Evolutionary conservation across 2,329 filamentous ascomycete species (phyloP), one percentile per base, ranked within the genome.

Genomic region (Cladobotryum protrusum): DNA sequence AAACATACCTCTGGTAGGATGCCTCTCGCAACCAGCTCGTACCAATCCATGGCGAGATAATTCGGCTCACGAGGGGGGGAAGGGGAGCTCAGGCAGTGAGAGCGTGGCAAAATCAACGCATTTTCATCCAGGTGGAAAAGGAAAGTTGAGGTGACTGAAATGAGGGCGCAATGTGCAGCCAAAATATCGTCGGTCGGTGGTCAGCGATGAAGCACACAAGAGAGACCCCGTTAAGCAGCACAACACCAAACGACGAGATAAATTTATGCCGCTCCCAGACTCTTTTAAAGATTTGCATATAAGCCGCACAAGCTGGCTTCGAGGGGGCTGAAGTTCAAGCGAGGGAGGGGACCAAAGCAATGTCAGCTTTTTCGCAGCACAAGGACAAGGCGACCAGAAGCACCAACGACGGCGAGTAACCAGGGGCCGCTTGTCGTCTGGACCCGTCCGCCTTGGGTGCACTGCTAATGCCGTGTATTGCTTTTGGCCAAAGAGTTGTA

Each of bases 1-100:
- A 2, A 20, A 47, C 50, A 39, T 43, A 52, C 50, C 50, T 37
- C 14, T n/a, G 34, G 32, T 18, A 39, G 12, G 12, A 52, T 19
- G 47, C 47, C 39, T 42, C 50, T 52, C 43, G 19, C 47, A n/a
- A 52, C 33, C 43, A 52, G 37, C 43, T 17, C 32, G 39, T 52
- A 35, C 50, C 43, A 46, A 18, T 41, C 40, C 37, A 50, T 50
- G 43, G 43, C 39, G 34, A 52, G 40, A 32, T 52, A 35, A 40
- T 36, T 18, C 33, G 37, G 33, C 50, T 45, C 46, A 24, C 36
- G 50, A 45, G 36, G 47, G 50, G 41, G 36, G 47, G 6, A 29
- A 29, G 29, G 29, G 46, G 44, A 44, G 35, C 50, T 52, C 46
- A 45, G 41, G 35, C 19, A 32, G 46, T 43, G 47, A 33, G 33